Base-by-base conservation (phyloP, 768 basidiomycete genomes). In the Termitomyces sp. region DNA sequence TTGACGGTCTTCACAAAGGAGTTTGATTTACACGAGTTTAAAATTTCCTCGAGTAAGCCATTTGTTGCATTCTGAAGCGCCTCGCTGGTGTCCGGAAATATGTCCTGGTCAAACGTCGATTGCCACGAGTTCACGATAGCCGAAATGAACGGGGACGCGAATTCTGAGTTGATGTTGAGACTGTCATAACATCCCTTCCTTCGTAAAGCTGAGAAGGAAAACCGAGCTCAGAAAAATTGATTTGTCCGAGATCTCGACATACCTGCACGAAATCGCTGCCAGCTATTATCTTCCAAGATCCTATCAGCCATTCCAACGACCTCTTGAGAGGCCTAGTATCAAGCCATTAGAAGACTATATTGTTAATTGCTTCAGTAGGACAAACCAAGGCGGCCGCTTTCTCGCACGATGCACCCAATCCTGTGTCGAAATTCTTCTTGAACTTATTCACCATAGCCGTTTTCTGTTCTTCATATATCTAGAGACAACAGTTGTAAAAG, bases 181-280 rank as follows among this genome's bases (percentile, higher is more conserved):
- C 37, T 34, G 5, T 26, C 47, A 27, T 56, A 56, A 9, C 26
- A 22, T 0, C 40, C 56, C 2, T 27, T 20, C n/a, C 49, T 22
- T 22, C 56, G 56, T 26, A 57, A 51, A 34, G 43, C 49, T 57
- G n/a, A n/a, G 26, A 8, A 42, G 13, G 6, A 8, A 43, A 8
- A 50, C 13, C 12, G 4, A 43, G 37, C 5, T 18, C 5, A 30
- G 39, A 9, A 14, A 14, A 9, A 30, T 30, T 12, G n/a, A 33
- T n/a, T n/a, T 34, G 22, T 18, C 20, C 3, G 24, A 32, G 5
- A n/a, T 30, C 24, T 30, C 7, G 30, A 49, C 49, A 26, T 26
- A 57, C 56, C 33, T 14, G 56, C 56, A 24, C 56, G 50, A 30
- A 57, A 27, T 18, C 40, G 39, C 42, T 57, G 56, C 56, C 56